Evolutionary conservation across 176 grass and related monocot species (phyloP), one percentile per base, ranked within the genome.

Genomic region (Avena eriantha): DNA sequence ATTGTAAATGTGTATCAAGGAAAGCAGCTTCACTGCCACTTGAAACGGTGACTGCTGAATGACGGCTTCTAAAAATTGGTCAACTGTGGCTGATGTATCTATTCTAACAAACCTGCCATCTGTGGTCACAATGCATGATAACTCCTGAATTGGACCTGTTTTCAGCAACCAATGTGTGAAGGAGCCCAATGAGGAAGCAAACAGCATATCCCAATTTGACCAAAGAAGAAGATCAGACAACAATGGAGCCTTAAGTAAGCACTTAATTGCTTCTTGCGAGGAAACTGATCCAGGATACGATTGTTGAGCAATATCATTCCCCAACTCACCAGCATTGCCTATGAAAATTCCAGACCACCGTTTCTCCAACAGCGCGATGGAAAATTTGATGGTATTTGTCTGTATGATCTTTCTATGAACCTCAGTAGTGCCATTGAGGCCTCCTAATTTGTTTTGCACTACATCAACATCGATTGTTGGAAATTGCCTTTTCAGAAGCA

Each of bases 131-230:
- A 98, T 90, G 70, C 93, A 98, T 80, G 83, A 81, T 76, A 98
- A 60, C 16, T 98, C 85, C 85, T 85, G 82, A 90, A 84, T 58
- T 65, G 80, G 87, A 9, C 84, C 85, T 26, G 81, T 85, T 80
- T 78, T 88, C 64, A 95, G 76, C 86, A 95, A 85, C 95, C 95
- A 98, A n/a, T 90, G 80, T 59, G 90, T 36, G 41, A 98, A 88
- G 49, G 93, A 91, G 21, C 95, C 95, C 71, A 95, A 82, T 68
- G 93, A 92, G 53, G 93, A 91, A 79, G 89, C 89, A 93, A 88
- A 98, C 49, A 91, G 58, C 49, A 86, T 46, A 86, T 98, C 93
- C 95, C 95, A 98, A 47, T 95, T 91, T 15, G 93, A 95, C 90
- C 92, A 98, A 75, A 85, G 79, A 69, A 85, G 80, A 82, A 98